Percentiles rank a stretch among this genome's conserved stretches.
phyloP scores from a whole-genome alignment of 2,329 filamentous ascomycete species.

The Byssochlamys sp. region DNA sequence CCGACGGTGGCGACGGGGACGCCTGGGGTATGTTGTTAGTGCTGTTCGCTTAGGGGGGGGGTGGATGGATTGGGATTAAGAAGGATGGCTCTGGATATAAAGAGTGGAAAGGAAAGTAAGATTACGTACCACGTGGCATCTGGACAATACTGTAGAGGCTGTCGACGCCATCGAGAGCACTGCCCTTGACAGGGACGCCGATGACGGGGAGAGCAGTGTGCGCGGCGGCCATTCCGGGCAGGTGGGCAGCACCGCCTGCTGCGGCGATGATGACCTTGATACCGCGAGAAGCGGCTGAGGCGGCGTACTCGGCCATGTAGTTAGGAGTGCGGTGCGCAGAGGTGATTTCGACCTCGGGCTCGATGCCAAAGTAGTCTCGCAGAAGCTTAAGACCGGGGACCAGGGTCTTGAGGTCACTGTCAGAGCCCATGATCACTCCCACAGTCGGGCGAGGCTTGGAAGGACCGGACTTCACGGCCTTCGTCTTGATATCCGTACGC shows the following conservation, averaged over 20 bases:
- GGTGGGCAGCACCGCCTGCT: slow-evolving; percentile 62
- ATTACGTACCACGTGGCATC: slow-evolving; percentile 53
- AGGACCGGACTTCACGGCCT: slow-evolving; percentile 20
- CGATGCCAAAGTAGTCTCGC: slow-evolving; percentile 33
- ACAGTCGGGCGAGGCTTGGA: slow-evolving; percentile 29
- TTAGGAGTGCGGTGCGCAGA: slow-evolving; percentile 59
- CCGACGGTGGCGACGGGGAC: slow-evolving; percentile 66
- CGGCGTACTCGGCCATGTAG: slow-evolving; percentile 59
- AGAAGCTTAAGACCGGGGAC: slow-evolving; percentile 37
- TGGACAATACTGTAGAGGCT: slow-evolving; percentile 65
- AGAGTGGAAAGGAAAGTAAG: background rate
- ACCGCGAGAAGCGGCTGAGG: slow-evolving; percentile 52
- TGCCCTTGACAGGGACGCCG: slow-evolving; percentile 67
- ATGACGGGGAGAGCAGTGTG: slow-evolving; percentile 66
- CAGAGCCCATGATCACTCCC: slow-evolving; percentile 42
- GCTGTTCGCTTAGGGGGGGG: background rate
- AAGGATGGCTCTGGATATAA: background rate
- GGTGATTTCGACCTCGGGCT: slow-evolving; percentile 38
- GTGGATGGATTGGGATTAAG: background rate
- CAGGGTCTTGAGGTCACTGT: slow-evolving; percentile 37
- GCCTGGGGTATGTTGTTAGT: slow-evolving; percentile 36
- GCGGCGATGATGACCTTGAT: slow-evolving; percentile 68
- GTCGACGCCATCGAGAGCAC: slow-evolving; percentile 61
- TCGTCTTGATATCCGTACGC: slow-evolving; percentile 31
- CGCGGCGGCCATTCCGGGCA: slow-evolving; percentile 66